Conservation (phyloP, 2,329 filamentous ascomycete genomes). For the Ambrosiella xylebori region DNA sequence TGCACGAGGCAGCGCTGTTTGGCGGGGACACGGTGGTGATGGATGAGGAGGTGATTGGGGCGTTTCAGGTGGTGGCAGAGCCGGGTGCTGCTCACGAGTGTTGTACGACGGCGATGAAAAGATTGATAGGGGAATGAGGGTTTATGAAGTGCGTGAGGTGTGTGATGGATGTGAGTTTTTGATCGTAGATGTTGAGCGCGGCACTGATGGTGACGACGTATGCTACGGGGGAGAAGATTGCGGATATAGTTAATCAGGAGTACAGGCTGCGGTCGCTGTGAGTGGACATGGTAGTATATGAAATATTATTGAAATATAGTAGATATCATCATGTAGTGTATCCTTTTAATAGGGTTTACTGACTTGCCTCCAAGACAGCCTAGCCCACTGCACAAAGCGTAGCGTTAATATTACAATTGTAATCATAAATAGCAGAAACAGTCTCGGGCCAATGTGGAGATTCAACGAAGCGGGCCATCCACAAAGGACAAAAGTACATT, state of each 20-base stretch:
- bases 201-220: conserved; percentile 19
- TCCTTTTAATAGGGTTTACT: no score
- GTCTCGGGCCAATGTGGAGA: no score
- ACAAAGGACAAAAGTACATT: no score
- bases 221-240: conserved; percentile 19
- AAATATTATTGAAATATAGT: no score
- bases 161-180: conserved; percentile 24
- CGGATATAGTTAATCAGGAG: conserved; percentile 3
- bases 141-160: conserved; percentile 16
- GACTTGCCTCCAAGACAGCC: no score
- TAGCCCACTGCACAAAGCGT: no score
- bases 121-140: conserved; percentile 17
- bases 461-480: no score
- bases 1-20: conserved; percentile 18
- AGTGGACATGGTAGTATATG: no score
- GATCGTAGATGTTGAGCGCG: conserved; percentile 18
- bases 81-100: conserved; percentile 13
- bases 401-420: no score
- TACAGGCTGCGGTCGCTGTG: conserved; percentile 3
- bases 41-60: conserved; percentile 17
- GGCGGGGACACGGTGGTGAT: conserved; percentile 14
- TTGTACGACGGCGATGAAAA: conserved; percentile 20
- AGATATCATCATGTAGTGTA: no score
- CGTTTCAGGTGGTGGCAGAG: conserved; percentile 13
- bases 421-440: no score